These are phyloP conservation scores for Phytophthora podocarpi DNA, from an alignment of 352 stramenopile genomes.

Conservation along the genomic window DNA sequence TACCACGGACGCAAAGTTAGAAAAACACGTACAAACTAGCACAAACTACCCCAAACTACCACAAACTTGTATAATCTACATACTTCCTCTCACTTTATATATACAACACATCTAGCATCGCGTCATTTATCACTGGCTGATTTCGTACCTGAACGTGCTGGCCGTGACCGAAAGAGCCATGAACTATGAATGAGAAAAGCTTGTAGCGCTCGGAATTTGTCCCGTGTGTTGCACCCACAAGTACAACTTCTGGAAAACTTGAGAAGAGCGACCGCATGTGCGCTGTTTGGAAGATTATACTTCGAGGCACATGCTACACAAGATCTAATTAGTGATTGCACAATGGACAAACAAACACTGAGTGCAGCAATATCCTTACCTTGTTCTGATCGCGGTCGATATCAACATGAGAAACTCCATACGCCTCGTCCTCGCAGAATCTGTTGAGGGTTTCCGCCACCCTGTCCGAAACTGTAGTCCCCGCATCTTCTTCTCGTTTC, in stretches of 20 bases:
- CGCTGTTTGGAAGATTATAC: neutral
- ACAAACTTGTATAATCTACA: too few species aligned
- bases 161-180: conserved; percentile 4
- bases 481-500: neutral
- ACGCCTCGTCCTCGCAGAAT: neutral
- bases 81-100: too few species aligned
- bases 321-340: too few species aligned
- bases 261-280: neutral
- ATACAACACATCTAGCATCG: neutral
- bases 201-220: too few species aligned
- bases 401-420: neutral
- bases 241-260: neutral
- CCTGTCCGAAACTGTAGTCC: neutral
- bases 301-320: too few species aligned
- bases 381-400: too few species aligned
- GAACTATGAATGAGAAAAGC: conserved; percentile 26
- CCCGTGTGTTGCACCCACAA: too few species aligned
- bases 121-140: too few species aligned
- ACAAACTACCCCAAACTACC: conserved; percentile 1
- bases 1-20: too few species aligned
- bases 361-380: too few species aligned
- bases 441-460: neutral
- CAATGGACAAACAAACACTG: too few species aligned
- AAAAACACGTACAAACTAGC: neutral
- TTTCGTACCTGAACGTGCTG: conserved; percentile 20